phyloP scores from a whole-genome alignment of 805 yeast genomes.

The Wickerhamomyces xylosicus region DNA sequence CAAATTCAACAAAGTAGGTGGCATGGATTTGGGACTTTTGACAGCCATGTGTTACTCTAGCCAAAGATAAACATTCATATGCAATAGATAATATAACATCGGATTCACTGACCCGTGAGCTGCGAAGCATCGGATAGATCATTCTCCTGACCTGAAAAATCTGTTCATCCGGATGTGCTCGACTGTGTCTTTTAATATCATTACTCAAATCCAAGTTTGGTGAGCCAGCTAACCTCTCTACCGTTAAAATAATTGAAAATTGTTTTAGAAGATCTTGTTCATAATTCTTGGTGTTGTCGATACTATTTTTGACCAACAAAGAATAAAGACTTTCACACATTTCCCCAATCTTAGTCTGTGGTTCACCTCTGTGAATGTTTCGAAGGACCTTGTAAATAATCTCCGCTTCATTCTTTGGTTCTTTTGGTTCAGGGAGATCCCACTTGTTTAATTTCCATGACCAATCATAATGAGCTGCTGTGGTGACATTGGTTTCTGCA shows the following conservation, averaged over 20 bases:
- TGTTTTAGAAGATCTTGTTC: constrained; percentile 2
- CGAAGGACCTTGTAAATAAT: constrained; percentile 42
- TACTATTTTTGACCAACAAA: not conserved
- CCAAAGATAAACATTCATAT: constrained; percentile 33
- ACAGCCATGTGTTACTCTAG: constrained; percentile 27
- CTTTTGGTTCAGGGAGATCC: constrained; percentile 49
- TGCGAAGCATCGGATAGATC: not conserved
- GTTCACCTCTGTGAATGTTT: not conserved
- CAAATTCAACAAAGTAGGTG: constrained; percentile 30
- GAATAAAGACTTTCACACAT: constrained; percentile 12
- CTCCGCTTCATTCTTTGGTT: constrained; percentile 29
- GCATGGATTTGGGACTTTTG: constrained; percentile 39
- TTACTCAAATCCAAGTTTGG: not conserved
- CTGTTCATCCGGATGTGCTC: no score
- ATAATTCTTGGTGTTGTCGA: no score
- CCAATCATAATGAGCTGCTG: constrained; percentile 39
- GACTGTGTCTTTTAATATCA: constrained; percentile 2
- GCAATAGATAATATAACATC: constrained; percentile 17
- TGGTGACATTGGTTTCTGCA: not conserved
- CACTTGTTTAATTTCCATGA: constrained; percentile 72
- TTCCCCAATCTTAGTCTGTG: constrained; percentile 4
- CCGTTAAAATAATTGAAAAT: constrained; percentile 6
- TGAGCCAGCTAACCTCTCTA: constrained; percentile 5
- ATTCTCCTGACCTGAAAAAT: constrained; percentile 30
- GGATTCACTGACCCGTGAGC: not conserved